phyloP scores from a whole-genome alignment of 2,329 filamentous ascomycete species.

The Talaromyces sp. region DNA sequence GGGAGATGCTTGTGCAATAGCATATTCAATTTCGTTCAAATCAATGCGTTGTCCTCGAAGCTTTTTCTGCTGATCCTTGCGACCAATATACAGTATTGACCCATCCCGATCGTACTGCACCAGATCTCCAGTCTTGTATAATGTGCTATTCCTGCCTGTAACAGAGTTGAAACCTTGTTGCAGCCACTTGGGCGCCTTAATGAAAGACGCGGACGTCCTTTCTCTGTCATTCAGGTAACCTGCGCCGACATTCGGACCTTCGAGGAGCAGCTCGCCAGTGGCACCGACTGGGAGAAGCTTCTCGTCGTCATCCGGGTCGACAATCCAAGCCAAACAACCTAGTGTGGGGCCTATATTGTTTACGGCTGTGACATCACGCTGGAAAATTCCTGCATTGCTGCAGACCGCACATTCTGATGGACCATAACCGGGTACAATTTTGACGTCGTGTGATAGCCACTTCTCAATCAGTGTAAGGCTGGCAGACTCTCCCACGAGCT shows the following conservation, averaged over 20 bases:
- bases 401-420: background rate
- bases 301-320: conserved; percentile 36
- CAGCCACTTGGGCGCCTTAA: conserved; percentile 14
- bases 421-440: conserved; percentile 1
- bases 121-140: conserved; percentile 36
- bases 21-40: conserved; percentile 38
- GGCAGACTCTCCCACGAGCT: conserved; percentile 20
- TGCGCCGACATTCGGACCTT: conserved; percentile 35
- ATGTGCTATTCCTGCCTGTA: conserved; percentile 31
- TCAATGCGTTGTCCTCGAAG: conserved; percentile 42
- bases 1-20: conserved; percentile 33
- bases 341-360: background rate
- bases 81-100: conserved; percentile 29
- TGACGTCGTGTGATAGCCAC: background rate
- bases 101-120: conserved; percentile 37
- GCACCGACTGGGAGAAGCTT: conserved; percentile 43
- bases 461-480: background rate
- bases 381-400: background rate
- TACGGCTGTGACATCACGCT: background rate
- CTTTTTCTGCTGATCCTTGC: conserved; percentile 40
- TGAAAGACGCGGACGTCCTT: conserved; percentile 25
- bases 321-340: conserved; percentile 35
- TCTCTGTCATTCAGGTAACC: conserved; percentile 28
- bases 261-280: conserved; percentile 47
- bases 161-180: conserved; percentile 18